Base-by-base conservation (phyloP, 352 stramenopile genomes). In the Globisporangium parvum region DNA sequence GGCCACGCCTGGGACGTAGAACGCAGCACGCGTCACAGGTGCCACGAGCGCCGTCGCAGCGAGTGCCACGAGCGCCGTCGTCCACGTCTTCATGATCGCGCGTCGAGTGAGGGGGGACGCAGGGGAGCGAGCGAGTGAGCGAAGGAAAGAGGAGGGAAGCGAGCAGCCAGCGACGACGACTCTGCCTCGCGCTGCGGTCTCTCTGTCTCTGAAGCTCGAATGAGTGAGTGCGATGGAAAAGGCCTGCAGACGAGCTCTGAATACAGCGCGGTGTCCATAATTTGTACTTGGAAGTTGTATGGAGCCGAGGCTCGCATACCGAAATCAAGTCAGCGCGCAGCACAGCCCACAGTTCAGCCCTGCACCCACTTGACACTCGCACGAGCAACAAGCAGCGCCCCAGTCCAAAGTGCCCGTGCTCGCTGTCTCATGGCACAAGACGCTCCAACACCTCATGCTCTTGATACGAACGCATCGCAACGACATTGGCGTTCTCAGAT, bases 1-100 rank as follows among this genome's bases (percentile, higher is more conserved):
- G 26, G 87, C 83, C 42, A 95, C 86, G 37, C 86, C 85, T 0
- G 85, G 87, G 45, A 95, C 79, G 55, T 93, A 95, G 57, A 94
- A 94, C 28, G 82, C 85, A 14, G 82, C 79, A 42, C 71, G 59
- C 21, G 65, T 65, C 11, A 62, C 45, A 2, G 56, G 47, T 33
- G 64, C 39, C 17, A 42, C 17, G 33, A 77, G 45, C 11, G 74
- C 48, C 37, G 61, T 60, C 44, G 73, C 50, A 24, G 62, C 54
- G n/a, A 47, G 41, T 18, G 54, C 60, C 2, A 41, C 55, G 35
- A 45, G 37, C 21, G 39, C 24, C 15, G 31, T 40, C 14, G 26
- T 24, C 56, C 56, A 62, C 48, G 56, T 40, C 41, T 55, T 56
- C 56, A 62, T 62, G 40, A 10, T n/a, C 4, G 28, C 9, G 28